Evolutionary conservation across 1,284 basidiomycete species (phyloP).

Genomic region (Anthracocystis panici-leucophaei): DNA sequence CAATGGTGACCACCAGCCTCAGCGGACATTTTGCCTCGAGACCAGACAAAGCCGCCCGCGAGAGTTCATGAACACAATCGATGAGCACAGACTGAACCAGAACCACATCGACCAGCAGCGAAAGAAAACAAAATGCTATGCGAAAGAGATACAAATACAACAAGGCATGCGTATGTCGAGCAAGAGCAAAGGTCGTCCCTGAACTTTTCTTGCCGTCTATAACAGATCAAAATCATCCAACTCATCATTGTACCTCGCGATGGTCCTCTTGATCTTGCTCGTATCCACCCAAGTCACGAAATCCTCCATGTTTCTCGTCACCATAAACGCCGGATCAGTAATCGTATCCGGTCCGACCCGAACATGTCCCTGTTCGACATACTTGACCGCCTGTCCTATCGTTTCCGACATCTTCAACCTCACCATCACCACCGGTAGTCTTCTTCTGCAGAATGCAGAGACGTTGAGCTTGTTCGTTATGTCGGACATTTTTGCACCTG

Average conservation of each 20-base stretch:
- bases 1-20: no score
- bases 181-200: not conserved
- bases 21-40: no score
- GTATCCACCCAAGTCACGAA: conserved; percentile 99
- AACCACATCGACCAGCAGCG: not conserved
- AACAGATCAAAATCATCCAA: conserved; percentile 68
- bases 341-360: conserved; percentile 95
- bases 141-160: conserved; percentile 7
- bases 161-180: no score
- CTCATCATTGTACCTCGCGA: conserved; percentile 97
- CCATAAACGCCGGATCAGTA: conserved; percentile 95
- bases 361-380: conserved; percentile 98
- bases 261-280: conserved; percentile 93
- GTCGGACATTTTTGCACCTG: conserved; percentile 72
- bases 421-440: conserved; percentile 92
- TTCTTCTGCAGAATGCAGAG: conserved; percentile 88
- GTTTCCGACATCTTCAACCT: conserved; percentile 94
- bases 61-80: not conserved
- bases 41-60: no score
- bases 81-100: not conserved
- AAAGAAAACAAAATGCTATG: not conserved
- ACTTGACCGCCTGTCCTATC: conserved; percentile 95
- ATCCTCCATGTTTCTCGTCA: conserved; percentile 95
- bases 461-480: conserved; percentile 87
- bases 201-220: conserved; percentile 9